Percentiles rank a stretch among this genome's conserved stretches.
phyloP scores from a whole-genome alignment of 2,329 filamentous ascomycete genomes.

The Fusarium sp. region DNA sequence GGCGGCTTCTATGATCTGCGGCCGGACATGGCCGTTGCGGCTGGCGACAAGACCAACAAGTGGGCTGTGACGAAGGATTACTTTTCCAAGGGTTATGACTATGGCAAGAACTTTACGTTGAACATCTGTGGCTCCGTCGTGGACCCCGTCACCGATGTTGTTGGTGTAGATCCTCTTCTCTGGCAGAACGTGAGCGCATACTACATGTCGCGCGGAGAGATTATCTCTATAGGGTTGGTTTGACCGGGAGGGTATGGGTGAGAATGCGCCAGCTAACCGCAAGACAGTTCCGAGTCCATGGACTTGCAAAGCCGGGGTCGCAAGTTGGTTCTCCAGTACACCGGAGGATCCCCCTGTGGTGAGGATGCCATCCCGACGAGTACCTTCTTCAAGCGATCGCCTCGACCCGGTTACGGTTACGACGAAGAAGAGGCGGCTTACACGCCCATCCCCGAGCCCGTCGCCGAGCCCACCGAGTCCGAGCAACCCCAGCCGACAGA shows the following conservation, averaged over 20 bases:
- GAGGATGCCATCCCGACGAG: constrained; percentile 58
- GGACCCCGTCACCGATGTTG: constrained; percentile 73
- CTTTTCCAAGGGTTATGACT: constrained; percentile 81
- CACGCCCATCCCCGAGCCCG: constrained; percentile 32
- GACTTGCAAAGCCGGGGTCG: constrained; percentile 74
- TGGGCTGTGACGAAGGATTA: constrained; percentile 66
- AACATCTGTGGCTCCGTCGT: constrained; percentile 88
- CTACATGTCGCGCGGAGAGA: constrained; percentile 76
- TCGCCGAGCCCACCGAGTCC: constrained; percentile 26
- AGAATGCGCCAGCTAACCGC: constrained; percentile 27
- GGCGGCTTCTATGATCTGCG: constrained; percentile 74
- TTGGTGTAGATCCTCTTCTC: constrained; percentile 72
- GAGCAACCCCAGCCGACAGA: constrained; percentile 41
- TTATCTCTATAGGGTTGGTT: constrained; percentile 82
- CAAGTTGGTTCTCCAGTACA: constrained; percentile 84
- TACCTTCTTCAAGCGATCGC: constrained; percentile 48
- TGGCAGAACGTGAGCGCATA: constrained; percentile 86
- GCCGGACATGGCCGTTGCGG: constrained; percentile 65
- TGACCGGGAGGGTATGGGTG: constrained; percentile 8
- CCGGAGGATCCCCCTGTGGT: constrained; percentile 82
- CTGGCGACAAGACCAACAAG: constrained; percentile 60
- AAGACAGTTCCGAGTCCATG: constrained; percentile 64
- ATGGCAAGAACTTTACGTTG: constrained; percentile 85
- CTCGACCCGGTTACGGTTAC: constrained; percentile 44
- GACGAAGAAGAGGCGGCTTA: constrained; percentile 48